Percentiles rank a stretch among this genome's conserved stretches.
These are phyloP conservation scores for Colletotrichum spinosum DNA, from an alignment of 2,329 filamentous ascomycete species.

Conservation along the genomic window DNA sequence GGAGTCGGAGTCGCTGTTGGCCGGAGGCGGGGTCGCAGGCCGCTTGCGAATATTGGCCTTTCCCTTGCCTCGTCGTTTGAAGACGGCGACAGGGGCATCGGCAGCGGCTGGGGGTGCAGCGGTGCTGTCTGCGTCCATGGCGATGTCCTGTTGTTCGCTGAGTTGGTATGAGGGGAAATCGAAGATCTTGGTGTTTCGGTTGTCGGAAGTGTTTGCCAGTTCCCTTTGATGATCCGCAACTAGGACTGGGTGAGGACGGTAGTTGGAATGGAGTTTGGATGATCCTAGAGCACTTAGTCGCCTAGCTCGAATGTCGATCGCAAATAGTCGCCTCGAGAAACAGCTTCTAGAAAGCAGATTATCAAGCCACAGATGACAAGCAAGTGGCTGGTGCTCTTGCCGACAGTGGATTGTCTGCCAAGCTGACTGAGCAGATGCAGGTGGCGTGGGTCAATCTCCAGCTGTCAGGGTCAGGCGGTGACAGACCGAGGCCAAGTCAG, in stretches of 20 bases:
- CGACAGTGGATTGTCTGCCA: not conserved
- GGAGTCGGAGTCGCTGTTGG: constrained; percentile 68
- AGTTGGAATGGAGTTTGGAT: constrained; percentile 20
- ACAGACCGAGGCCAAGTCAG: constrained; percentile 15
- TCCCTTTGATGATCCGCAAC: constrained; percentile 5
- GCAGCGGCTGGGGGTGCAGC: constrained; percentile 38
- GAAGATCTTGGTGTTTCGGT: not conserved
- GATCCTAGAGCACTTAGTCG: constrained; percentile 1
- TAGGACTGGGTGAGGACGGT: constrained; percentile 9
- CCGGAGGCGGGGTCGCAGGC: constrained; percentile 80
- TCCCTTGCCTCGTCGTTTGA: constrained; percentile 88
- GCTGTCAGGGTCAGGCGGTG: constrained; percentile 3
- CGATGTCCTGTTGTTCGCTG: not conserved
- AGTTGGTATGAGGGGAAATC: not conserved
- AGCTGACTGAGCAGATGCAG: constrained; percentile 25
- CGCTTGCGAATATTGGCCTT: constrained; percentile 86
- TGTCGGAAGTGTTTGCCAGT: not conserved
- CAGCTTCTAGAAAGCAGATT: constrained; percentile 33
- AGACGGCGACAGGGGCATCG: constrained; percentile 70
- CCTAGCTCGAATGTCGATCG: constrained; percentile 20
- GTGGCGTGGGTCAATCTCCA: constrained; percentile 3
- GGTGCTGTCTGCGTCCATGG: constrained; percentile 25
- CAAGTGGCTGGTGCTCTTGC: constrained; percentile 13
- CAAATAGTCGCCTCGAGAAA: constrained; percentile 1
- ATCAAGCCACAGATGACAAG: constrained; percentile 37